These are phyloP conservation scores for Chlamydomonas sp. DNA, from an alignment of 139 green algal genomes.

Conservation along the genomic window DNA sequence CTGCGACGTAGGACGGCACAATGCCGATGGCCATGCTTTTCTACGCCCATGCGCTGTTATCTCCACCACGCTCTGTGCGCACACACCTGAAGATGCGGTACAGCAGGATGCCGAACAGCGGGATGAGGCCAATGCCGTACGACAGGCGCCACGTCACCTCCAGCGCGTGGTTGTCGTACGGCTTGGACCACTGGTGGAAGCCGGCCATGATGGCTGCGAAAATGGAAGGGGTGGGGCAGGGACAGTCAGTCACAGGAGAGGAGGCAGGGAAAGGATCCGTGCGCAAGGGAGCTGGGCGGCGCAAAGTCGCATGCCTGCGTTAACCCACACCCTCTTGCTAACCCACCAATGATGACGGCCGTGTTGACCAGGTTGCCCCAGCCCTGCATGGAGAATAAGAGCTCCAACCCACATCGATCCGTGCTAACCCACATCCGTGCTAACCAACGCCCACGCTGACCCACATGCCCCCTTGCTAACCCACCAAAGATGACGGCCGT, in stretches of 20 bases:
- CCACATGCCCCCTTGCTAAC: not conserved
- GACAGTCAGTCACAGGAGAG: not conserved
- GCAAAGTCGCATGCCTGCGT: not conserved
- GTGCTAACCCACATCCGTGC: no score
- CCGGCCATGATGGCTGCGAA: conserved; percentile 33
- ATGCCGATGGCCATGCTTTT: no score
- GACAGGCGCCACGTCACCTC: conserved; percentile 37
- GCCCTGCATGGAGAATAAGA: conserved; percentile 40
- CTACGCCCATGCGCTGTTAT: no score
- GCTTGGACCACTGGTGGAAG: not conserved
- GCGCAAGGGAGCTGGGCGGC: not conserved
- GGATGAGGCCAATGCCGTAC: conserved; percentile 38
- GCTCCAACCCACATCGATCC: no score
- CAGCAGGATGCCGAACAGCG: conserved; percentile 21
- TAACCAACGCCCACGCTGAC: no score
- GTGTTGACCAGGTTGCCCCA: conserved; percentile 63
- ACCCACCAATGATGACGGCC: conserved; percentile 21
- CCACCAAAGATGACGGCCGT: conserved; percentile 25
- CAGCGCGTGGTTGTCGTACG: conserved; percentile 13
- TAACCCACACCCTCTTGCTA: not conserved
- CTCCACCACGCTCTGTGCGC: no score
- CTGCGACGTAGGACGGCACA: no score
- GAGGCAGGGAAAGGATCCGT: not conserved
- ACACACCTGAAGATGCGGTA: conserved; percentile 17
- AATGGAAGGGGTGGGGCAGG: not conserved